Evolutionary conservation across 73 alveolate species (phyloP).

Genomic region (Symbiodinium pilosum): DNA sequence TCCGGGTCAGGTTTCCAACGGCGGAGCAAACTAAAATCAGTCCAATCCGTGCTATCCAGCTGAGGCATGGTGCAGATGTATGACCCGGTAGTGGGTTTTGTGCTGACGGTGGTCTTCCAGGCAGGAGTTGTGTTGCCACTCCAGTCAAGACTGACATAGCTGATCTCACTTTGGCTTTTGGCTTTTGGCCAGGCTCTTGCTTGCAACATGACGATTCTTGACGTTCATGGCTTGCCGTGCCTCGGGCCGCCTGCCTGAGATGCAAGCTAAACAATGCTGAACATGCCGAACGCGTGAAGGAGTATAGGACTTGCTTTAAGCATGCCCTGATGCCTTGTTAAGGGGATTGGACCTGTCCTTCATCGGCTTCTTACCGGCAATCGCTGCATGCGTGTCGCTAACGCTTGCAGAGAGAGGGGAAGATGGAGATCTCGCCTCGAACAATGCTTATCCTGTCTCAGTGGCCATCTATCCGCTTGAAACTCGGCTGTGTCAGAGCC

Average conservation of each 20-base stretch:
- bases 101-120: constrained; percentile 70
- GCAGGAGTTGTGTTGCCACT: not conserved
- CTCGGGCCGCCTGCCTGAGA: constrained; percentile 11
- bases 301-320: too few species aligned
- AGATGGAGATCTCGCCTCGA: constrained; percentile 25
- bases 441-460: constrained; percentile 21
- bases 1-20: too few species aligned
- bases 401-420: constrained; percentile 27
- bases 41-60: too few species aligned
- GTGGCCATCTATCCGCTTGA: constrained; percentile 73
- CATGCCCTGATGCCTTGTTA: too few species aligned
- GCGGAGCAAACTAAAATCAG: too few species aligned
- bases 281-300: too few species aligned
- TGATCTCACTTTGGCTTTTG: not conserved
- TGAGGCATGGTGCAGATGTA: constrained; percentile 64
- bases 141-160: not conserved
- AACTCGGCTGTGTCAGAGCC: not conserved
- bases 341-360: constrained; percentile 77
- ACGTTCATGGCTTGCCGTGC: constrained; percentile 78
- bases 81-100: not conserved
- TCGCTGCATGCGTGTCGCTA: constrained; percentile 48
- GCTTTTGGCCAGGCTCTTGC: constrained; percentile 30
- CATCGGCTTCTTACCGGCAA: constrained; percentile 68
- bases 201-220: constrained; percentile 72
- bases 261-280: too few species aligned